A percentile compares a stretch with the other conserved stretches of the same genome.
These are phyloP conservation scores for Phialophora macrospora DNA, from an alignment of 2,329 filamentous ascomycete species.

Conservation along the genomic window DNA sequence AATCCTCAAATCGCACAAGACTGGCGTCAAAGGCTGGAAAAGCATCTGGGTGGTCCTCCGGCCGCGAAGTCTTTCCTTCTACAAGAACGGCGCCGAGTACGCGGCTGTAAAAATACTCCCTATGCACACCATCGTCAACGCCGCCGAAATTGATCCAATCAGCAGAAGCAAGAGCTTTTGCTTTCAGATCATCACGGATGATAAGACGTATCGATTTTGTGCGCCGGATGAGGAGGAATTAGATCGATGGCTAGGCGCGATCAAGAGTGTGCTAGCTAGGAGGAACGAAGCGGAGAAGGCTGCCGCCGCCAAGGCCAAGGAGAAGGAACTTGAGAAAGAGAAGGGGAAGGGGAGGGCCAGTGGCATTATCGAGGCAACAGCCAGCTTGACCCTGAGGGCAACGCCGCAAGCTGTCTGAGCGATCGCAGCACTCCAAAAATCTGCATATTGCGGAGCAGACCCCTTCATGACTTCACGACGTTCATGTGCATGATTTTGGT, in stretches of 20 bases:
- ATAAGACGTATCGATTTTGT: slow-evolving; percentile 80
- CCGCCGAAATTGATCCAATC: slow-evolving; percentile 87
- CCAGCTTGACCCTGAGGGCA: slow-evolving; percentile 16
- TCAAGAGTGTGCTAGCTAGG: slow-evolving; percentile 69
- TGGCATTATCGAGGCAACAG: slow-evolving; percentile 17
- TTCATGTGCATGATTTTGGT: slow-evolving; percentile 5
- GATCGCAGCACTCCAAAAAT: neutral
- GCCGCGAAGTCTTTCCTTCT: slow-evolving; percentile 81
- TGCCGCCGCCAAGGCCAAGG: slow-evolving; percentile 17
- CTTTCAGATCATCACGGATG: slow-evolving; percentile 90
- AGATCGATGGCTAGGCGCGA: slow-evolving; percentile 81
- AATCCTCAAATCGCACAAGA: slow-evolving; percentile 75
- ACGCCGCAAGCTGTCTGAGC: slow-evolving; percentile 10
- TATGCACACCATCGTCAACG: slow-evolving; percentile 79
- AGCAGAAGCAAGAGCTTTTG: slow-evolving; percentile 84
- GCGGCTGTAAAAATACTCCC: slow-evolving; percentile 80
- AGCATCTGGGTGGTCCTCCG: slow-evolving; percentile 90
- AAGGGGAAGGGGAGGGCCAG: slow-evolving; percentile 17
- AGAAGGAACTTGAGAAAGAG: slow-evolving; percentile 8
- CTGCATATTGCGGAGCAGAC: neutral
- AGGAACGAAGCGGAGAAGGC: slow-evolving; percentile 30
- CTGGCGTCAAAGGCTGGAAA: slow-evolving; percentile 91
- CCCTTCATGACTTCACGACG: neutral
- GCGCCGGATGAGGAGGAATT: slow-evolving; percentile 80
- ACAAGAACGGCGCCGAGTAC: slow-evolving; percentile 92